phyloP scores from a whole-genome alignment of 2,329 filamentous ascomycete genomes.

The Penicillium sp. region DNA sequence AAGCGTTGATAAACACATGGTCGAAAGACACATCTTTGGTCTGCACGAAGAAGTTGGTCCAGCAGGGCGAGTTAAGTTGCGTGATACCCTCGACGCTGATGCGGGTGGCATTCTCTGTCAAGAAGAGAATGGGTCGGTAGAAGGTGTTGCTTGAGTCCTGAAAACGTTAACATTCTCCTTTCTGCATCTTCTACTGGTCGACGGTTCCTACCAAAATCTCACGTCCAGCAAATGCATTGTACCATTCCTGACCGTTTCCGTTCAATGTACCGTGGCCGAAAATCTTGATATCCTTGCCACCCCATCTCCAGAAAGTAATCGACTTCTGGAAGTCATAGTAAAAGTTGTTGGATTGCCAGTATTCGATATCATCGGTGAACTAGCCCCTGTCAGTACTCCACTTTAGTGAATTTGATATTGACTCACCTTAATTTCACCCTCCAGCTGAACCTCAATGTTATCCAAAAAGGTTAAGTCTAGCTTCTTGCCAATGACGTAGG shows the following conservation, averaged over 20 bases:
- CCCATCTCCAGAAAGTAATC: slow-evolving; percentile 68
- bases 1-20: slow-evolving; percentile 59
- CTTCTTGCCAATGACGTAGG: slow-evolving; percentile 63
- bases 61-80: slow-evolving; percentile 65
- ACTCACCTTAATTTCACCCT: slow-evolving; percentile 58
- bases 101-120: slow-evolving; percentile 65
- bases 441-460: slow-evolving; percentile 61
- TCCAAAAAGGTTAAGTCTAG: slow-evolving; percentile 63
- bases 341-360: slow-evolving; percentile 57
- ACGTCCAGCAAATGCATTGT: slow-evolving; percentile 52
- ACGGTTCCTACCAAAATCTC: slow-evolving; percentile 40
- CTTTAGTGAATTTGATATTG: not conserved
- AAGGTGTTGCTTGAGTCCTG: slow-evolving; percentile 59
- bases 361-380: slow-evolving; percentile 53
- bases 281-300: slow-evolving; percentile 64
- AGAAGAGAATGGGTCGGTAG: slow-evolving; percentile 63
- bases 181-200: no score
- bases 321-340: slow-evolving; percentile 58
- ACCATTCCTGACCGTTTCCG: slow-evolving; percentile 59
- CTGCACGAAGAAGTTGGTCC: slow-evolving; percentile 66
- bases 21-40: slow-evolving; percentile 60
- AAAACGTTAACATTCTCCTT: slow-evolving; percentile 6
- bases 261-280: slow-evolving; percentile 62
- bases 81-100: slow-evolving; percentile 62
- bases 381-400: slow-evolving; percentile 12